These are phyloP conservation scores for Fagopyrum esculentum DNA, from an alignment of 148 eudicot genomes.

Conservation along the genomic window DNA sequence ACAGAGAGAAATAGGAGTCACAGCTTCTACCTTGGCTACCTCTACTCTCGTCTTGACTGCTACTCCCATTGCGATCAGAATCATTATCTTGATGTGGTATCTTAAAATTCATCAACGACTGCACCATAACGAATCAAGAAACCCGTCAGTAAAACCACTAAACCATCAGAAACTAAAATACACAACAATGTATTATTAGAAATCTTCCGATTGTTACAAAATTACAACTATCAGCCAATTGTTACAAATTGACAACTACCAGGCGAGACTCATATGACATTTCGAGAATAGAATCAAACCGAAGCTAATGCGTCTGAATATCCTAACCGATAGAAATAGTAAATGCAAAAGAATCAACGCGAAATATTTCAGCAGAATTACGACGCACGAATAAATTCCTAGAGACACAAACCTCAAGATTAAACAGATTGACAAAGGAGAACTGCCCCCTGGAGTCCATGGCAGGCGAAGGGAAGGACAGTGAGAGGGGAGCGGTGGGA, in stretches of 20 bases:
- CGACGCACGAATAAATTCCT: constrained; percentile 12
- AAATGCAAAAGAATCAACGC: neutral
- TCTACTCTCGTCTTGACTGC: constrained; percentile 96
- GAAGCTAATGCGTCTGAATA: neutral
- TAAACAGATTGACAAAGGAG: constrained; percentile 65
- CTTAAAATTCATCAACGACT: constrained; percentile 90
- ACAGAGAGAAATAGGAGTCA: neutral
- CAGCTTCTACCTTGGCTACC: constrained; percentile 55
- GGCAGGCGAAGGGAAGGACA: constrained; percentile 11
- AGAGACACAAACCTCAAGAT: constrained; percentile 61
- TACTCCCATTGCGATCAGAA: constrained; percentile 72
- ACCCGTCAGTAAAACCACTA: constrained; percentile 4
- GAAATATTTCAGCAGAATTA: neutral
- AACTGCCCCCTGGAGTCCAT: constrained; percentile 38
- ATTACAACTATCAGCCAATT: neutral
- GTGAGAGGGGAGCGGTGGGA: constrained; percentile 11
- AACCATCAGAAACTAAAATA: constrained; percentile 3
- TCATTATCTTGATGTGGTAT: constrained; percentile 76
- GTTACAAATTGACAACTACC: neutral
- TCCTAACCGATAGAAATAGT: constrained; percentile 1
- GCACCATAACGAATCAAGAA: constrained; percentile 21
- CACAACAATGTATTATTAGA: neutral
- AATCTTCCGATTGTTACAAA: neutral
- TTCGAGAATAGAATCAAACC: too few species aligned
- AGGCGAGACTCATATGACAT: neutral